Evolutionary conservation across 164 flowering plant species (phyloP).

Genomic region (Sextonia rubra): DNA sequence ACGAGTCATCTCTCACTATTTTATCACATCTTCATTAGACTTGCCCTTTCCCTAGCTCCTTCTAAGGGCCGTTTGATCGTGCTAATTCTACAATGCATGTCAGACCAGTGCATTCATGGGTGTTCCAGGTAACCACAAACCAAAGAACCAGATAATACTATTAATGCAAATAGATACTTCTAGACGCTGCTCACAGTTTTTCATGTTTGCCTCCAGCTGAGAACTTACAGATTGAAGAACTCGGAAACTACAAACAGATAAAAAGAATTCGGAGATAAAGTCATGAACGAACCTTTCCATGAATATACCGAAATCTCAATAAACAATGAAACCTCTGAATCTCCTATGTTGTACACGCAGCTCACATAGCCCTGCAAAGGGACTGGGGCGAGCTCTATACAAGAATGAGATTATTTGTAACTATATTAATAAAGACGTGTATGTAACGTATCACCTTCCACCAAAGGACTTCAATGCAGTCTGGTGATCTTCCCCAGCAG

Average conservation of each 20-base stretch:
- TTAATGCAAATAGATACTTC: too few relatives aligned
- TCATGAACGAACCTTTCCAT: background rate
- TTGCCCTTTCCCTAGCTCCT: too few relatives aligned
- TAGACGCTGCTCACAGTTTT: too few relatives aligned
- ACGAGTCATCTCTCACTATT: too few relatives aligned
- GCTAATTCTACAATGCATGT: too few relatives aligned
- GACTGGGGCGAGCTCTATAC: conserved; percentile 4
- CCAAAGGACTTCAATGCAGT: background rate
- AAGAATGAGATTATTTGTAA: conserved; percentile 9
- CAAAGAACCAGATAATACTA: too few relatives aligned
- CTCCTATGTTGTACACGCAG: conserved; percentile 7
- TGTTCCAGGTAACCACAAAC: too few relatives aligned
- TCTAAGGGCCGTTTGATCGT: too few relatives aligned
- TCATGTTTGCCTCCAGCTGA: too few relatives aligned
- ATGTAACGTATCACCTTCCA: conserved; percentile 3
- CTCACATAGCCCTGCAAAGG: background rate
- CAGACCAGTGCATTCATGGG: too few relatives aligned
- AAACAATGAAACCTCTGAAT: background rate
- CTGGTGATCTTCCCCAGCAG: background rate
- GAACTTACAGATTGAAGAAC: background rate
- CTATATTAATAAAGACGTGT: background rate
- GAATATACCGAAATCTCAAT: background rate
- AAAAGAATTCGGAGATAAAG: background rate
- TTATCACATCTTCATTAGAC: too few relatives aligned
- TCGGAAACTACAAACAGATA: background rate